Evolutionary conservation across 2,329 filamentous ascomycete genomes (phyloP), one percentile per base, ranked within the genome.

Genomic region (Fusarium subtropicale): DNA sequence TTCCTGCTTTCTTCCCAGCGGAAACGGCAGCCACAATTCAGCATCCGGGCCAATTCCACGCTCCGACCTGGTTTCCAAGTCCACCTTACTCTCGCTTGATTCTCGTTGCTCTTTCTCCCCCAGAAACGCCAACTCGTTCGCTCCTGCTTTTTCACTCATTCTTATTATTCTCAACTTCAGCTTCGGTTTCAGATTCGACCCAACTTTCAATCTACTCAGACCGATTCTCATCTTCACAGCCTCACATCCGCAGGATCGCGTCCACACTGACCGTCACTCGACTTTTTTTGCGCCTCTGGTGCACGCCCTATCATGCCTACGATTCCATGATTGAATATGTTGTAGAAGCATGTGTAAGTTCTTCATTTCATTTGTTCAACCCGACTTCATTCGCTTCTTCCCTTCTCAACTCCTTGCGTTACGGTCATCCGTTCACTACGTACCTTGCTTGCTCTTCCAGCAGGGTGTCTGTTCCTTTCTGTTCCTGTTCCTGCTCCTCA

Each of bases 271-370:
- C 61, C 60, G 39, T 63, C 56, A 59, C 57, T 60, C 68, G 66
- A 71, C 69, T 26, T 31, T 62, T 62, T 66, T 74, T 72, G 75
- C 73, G 69, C 74, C 67, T 69, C 71, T 64, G 74, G 72, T 74
- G 73, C 69, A 71, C 71, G 74, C 60, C 71, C 74, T 79, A 79
- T 71, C 73, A 79, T 80, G 75, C 75, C 70, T 63, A 69, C 71
- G 64, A 66, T 69, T 69, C 72, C 66, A 73, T 78, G 75, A 72
- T 74, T 75, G 73, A 79, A 77, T 75, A 80, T 81, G 80, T 80
- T 69, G 74, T 78, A 78, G 74, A 77, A 81, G 77, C 78, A 81
- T 81, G 80, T 81, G 80, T 81, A 79, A 77, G 80, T 80, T 46
- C 46, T 55, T 41, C 58, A 36, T 47, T 63, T 18, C 39, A n/a